These are phyloP conservation scores for Hypoxylon fragiforme DNA, from an alignment of 495 filamentous ascomycete species.

Conservation along the genomic window DNA sequence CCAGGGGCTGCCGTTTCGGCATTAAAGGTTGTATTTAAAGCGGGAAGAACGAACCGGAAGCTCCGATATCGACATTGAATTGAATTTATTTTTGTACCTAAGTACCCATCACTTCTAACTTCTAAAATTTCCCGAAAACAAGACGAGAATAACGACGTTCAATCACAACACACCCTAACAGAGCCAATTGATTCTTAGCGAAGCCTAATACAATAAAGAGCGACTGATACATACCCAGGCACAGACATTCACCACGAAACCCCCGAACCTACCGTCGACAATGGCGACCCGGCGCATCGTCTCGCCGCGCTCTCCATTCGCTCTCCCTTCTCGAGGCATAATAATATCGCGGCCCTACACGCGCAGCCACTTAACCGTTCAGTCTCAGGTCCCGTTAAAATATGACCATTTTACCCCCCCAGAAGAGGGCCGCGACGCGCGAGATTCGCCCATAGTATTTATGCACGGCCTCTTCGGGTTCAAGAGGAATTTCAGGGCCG, in stretches of 20 bases:
- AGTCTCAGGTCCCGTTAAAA: constrained; percentile 46
- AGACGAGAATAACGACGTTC: neutral
- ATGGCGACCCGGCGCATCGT: constrained; percentile 29
- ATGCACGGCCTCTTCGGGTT: constrained; percentile 95
- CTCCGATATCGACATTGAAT: neutral
- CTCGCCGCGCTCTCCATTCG: constrained; percentile 15
- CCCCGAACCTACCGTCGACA: neutral
- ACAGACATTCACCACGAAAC: too few relatives aligned
- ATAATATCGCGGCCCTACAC: constrained; percentile 21
- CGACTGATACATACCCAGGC: too few relatives aligned
- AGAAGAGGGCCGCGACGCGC: constrained; percentile 39
- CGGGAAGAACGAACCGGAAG: neutral
- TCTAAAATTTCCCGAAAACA: constrained; percentile 2
- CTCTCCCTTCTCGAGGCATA: constrained; percentile 12
- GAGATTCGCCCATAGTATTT: constrained; percentile 74
- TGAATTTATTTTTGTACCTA: neutral
- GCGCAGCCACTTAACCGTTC: neutral
- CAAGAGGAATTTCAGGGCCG: constrained; percentile 92
- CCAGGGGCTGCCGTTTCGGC: too few relatives aligned
- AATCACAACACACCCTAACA: too few relatives aligned
- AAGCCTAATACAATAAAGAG: neutral
- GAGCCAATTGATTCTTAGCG: too few relatives aligned
- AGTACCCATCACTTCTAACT: neutral
- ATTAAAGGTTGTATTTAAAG: too few relatives aligned
- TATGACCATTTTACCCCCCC: constrained; percentile 63